Evolutionary conservation across 352 stramenopile species (phyloP).

Genomic region (Poterioochromonas sp.): DNA sequence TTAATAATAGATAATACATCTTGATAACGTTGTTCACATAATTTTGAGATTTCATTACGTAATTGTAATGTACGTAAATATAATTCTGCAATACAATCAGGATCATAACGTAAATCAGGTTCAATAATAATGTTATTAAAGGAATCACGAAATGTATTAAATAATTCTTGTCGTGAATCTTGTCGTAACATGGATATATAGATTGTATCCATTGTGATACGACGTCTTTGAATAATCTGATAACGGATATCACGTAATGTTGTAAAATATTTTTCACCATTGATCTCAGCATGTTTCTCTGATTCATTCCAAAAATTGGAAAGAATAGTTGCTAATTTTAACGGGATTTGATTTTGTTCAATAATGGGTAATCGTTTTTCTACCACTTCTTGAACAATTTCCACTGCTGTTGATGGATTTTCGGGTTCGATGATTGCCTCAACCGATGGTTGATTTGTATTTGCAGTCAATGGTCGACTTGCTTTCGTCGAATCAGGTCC

Average conservation of each 20-base stretch:
- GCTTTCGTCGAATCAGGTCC: too few relatives aligned
- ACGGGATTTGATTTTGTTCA: neutral
- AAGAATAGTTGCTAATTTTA: neutral
- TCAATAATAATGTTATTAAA: constrained; percentile 1
- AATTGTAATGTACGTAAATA: neutral
- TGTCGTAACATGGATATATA: neutral
- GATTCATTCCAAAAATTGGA: neutral
- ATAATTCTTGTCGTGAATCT: neutral
- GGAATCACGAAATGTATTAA: neutral
- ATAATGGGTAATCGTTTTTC: neutral
- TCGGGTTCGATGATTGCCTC: neutral
- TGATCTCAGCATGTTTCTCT: neutral
- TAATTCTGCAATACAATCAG: constrained; percentile 2
- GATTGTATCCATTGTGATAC: neutral
- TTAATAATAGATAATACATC: neutral
- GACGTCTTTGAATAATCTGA: neutral
- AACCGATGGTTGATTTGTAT: too few relatives aligned
- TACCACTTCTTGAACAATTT: neutral
- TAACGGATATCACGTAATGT: neutral
- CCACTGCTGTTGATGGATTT: neutral
- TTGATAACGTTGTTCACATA: neutral
- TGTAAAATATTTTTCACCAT: neutral
- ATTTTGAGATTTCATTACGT: neutral
- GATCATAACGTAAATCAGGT: neutral
- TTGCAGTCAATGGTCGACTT: too few relatives aligned